Percentiles rank a stretch among this genome's conserved stretches.
These are phyloP conservation scores for Entamoeba moshkovskii DNA, from an alignment of 208 protist genomes.

Conservation along the genomic window DNA sequence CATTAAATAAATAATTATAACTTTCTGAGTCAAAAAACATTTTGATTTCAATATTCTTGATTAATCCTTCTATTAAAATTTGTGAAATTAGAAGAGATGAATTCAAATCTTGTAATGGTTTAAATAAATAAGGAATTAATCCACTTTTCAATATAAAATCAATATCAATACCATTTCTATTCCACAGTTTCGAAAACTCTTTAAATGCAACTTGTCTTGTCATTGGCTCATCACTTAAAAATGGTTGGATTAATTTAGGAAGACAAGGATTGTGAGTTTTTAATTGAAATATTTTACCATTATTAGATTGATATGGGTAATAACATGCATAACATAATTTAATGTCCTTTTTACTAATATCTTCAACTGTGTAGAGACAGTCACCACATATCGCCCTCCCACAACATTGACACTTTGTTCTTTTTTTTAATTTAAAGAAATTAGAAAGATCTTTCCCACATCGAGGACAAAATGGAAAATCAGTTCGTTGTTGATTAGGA, in stretches of 20 bases:
- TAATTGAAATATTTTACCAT: neutral
- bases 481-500: neutral
- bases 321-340: neutral
- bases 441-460: neutral
- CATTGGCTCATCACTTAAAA: neutral
- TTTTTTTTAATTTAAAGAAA: neutral
- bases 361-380: neutral
- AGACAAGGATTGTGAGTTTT: neutral
- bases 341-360: neutral
- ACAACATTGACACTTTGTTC: neutral
- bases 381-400: neutral
- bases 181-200: neutral
- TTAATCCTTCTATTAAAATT: neutral
- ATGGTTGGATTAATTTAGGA: neutral
- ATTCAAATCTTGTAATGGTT: neutral
- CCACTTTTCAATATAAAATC: neutral
- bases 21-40: neutral
- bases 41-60: neutral
- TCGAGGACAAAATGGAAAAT: neutral
- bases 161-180: neutral
- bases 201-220: neutral
- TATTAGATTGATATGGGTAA: neutral
- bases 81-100: neutral
- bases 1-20: neutral
- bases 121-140: neutral